Percentiles rank a stretch among this genome's conserved stretches.
These are phyloP conservation scores for Paraphaeosphaeria sporulosa DNA, from an alignment of 2,329 filamentous ascomycete species.

Conservation along the genomic window DNA sequence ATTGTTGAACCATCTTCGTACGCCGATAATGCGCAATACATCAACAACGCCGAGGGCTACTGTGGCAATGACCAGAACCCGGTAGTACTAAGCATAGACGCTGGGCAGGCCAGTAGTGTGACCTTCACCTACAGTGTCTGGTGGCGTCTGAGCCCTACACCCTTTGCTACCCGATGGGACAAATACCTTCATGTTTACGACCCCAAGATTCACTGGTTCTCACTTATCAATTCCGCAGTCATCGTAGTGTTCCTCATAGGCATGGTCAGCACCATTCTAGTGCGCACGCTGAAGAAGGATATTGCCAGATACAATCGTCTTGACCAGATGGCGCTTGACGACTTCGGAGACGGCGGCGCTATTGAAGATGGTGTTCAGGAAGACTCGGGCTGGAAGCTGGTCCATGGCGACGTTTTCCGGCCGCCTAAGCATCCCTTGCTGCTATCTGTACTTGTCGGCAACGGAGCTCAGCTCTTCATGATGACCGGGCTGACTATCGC, in stretches of 20 bases:
- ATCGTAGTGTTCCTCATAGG: conserved; percentile 91
- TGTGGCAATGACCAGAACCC: conserved; percentile 68
- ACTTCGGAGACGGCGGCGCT: conserved; percentile 77
- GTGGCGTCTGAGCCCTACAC: conserved; percentile 84
- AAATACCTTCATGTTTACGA: conserved; percentile 98
- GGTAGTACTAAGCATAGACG: conserved; percentile 70
- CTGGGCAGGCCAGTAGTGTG: conserved; percentile 65
- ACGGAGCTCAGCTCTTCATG: conserved; percentile 94
- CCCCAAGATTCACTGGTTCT: conserved; percentile 99
- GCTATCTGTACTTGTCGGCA: conserved; percentile 87
- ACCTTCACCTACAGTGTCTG: conserved; percentile 92
- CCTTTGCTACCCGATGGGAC: conserved; percentile 98
- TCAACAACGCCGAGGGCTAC: conserved; percentile 63
- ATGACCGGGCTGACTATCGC: conserved; percentile 95
- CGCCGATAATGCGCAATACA: conserved; percentile 59
- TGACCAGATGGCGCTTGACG: conserved; percentile 88
- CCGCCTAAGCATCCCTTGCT: conserved; percentile 82
- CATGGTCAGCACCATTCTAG: conserved; percentile 90
- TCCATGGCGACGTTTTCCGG: conserved; percentile 97
- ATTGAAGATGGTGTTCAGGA: conserved; percentile 94
- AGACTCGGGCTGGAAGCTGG: conserved; percentile 97
- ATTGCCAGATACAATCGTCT: conserved; percentile 96
- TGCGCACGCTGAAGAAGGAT: conserved; percentile 89
- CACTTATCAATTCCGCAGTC: conserved; percentile 92
- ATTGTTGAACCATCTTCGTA: conserved; percentile 83